Evolutionary conservation across 768 basidiomycete genomes (phyloP).

Genomic region (Hypholoma fasciculare): DNA sequence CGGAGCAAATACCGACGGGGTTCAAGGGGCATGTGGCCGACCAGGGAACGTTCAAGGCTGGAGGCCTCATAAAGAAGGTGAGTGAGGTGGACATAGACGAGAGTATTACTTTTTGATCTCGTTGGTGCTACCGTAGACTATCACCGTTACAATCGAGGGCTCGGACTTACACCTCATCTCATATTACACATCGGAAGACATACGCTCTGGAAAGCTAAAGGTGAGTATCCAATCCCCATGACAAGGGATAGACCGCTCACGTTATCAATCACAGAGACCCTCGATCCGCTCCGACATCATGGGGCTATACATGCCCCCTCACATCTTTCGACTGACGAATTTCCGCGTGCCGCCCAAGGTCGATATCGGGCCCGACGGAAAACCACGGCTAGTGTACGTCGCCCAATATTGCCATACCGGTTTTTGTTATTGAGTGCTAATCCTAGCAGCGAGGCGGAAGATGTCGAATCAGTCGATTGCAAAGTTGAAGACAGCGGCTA

Average conservation of each 20-base stretch:
- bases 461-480: constrained; percentile 43
- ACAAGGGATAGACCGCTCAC: not conserved
- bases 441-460: constrained; percentile 43
- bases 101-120: not conserved
- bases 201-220: constrained; percentile 65
- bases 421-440: constrained; percentile 11
- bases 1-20: constrained; percentile 36
- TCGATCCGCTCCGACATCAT: constrained; percentile 72
- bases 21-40: constrained; percentile 36
- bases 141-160: constrained; percentile 77
- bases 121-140: constrained; percentile 53
- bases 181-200: constrained; percentile 82
- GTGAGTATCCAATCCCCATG: constrained; percentile 23
- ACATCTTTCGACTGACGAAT: constrained; percentile 77
- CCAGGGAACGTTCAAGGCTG: constrained; percentile 62
- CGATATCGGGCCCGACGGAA: constrained; percentile 71
- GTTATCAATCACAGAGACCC: constrained; percentile 52
- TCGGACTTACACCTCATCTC: constrained; percentile 83
- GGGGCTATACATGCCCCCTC: constrained; percentile 68
- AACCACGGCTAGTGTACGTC: constrained; percentile 63
- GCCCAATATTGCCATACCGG: not conserved
- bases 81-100: not conserved
- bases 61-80: constrained; percentile 85
- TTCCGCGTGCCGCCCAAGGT: constrained; percentile 84
- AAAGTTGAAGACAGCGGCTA: constrained; percentile 50